Conservation (phyloP, 2,329 filamentous ascomycete species). For the Cercospora berteroae region DNA sequence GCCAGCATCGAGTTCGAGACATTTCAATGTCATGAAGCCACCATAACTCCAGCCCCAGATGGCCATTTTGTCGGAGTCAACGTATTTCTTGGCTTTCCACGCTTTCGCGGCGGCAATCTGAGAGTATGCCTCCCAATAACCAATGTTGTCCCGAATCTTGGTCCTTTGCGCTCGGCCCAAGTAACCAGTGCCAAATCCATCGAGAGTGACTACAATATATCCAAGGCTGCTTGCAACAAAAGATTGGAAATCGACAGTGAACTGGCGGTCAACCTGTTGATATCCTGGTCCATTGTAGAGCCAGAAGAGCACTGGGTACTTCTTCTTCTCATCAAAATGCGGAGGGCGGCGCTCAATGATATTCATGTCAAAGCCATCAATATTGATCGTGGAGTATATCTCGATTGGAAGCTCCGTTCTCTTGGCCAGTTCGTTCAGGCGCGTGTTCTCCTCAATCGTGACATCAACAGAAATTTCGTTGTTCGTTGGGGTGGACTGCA, state of each 20-base stretch:
- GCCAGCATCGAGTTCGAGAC: constrained; percentile 85
- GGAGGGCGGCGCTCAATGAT: constrained; percentile 83
- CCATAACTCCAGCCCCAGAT: constrained; percentile 99
- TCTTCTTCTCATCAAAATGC: constrained; percentile 74
- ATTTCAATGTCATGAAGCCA: constrained; percentile 92
- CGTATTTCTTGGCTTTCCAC: constrained; percentile 77
- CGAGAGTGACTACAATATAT: constrained; percentile 92
- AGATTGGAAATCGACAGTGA: constrained; percentile 82
- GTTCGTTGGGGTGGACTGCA: constrained; percentile 77
- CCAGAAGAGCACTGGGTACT: constrained; percentile 92
- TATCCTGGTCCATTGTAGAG: constrained; percentile 95
- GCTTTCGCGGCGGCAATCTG: constrained; percentile 87
- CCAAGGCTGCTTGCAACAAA: constrained; percentile 82
- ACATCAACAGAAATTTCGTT: constrained; percentile 39
- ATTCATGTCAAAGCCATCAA: constrained; percentile 72
- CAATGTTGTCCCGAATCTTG: constrained; percentile 77
- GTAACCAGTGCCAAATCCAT: constrained; percentile 89
- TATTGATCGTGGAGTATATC: constrained; percentile 78
- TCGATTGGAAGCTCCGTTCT: constrained; percentile 79
- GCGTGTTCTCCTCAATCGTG: constrained; percentile 73
- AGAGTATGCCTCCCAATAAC: constrained; percentile 79
- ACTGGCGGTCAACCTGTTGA: constrained; percentile 78
- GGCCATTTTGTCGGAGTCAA: constrained; percentile 76
- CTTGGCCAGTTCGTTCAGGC: constrained; percentile 66
- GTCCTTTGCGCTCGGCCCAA: constrained; percentile 82